A percentile compares a stretch with the other conserved stretches of the same genome.
Evolutionary conservation across 352 stramenopile species (phyloP).

Genomic region (Globisporangium takayamanum): DNA sequence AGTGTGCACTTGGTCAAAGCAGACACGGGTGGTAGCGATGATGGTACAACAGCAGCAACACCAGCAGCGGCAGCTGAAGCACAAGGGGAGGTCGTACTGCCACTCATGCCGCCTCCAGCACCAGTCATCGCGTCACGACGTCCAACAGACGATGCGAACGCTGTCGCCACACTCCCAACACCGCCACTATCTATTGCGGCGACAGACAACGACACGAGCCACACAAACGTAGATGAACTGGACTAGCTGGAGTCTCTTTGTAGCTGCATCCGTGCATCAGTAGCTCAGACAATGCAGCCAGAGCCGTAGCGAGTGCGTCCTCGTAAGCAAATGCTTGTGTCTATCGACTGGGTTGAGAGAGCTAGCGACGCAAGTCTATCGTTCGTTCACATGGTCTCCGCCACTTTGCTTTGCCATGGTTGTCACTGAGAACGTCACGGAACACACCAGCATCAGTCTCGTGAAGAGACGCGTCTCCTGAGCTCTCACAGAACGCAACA

Average conservation of each 20-base stretch:
- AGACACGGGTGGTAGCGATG: not conserved
- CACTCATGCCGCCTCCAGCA: conserved; percentile 15
- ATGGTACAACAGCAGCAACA: not conserved
- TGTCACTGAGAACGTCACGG: too few species aligned
- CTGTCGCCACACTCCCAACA: not conserved
- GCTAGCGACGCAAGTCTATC: too few species aligned
- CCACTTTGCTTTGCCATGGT: too few species aligned
- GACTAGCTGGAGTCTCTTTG: conserved; percentile 18
- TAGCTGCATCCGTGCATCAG: not conserved
- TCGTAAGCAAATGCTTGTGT: too few species aligned
- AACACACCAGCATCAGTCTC: too few species aligned
- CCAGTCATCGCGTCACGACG: conserved; percentile 4
- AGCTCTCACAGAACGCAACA: not conserved
- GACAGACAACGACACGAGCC: not conserved
- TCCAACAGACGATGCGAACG: not conserved
- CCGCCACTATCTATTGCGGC: not conserved
- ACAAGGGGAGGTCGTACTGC: not conserved
- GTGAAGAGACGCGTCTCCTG: too few species aligned
- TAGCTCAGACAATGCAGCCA: not conserved
- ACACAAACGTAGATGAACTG: conserved; percentile 49
- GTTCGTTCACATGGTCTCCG: too few species aligned
- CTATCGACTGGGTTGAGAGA: too few species aligned
- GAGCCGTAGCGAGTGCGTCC: not conserved
- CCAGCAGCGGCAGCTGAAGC: not conserved
- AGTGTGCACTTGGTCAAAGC: not conserved